Conservation (phyloP, 169 alveolate species). For the Sarcocystis neurona region DNA sequence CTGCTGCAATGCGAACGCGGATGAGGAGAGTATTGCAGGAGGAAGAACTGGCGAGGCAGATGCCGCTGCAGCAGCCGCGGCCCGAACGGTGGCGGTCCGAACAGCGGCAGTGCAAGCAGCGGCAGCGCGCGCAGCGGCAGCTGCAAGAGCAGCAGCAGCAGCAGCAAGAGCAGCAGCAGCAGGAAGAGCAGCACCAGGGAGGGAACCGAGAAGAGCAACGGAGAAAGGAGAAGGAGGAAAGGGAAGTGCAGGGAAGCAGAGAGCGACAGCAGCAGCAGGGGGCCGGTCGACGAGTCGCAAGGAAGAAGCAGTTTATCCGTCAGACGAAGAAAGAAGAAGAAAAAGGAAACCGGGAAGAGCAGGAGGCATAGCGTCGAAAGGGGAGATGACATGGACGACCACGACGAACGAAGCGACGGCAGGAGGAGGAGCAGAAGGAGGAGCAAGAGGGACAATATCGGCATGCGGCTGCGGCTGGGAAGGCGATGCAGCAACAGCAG, state of each 20-base stretch:
- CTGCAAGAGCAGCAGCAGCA: background rate
- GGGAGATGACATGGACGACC: too few relatives aligned
- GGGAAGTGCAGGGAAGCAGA: background rate
- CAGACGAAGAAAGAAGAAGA: background rate
- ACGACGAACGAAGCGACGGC: too few relatives aligned
- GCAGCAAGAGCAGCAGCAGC: conserved; percentile 28
- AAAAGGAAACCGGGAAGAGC: background rate
- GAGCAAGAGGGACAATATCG: too few relatives aligned
- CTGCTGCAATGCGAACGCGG: background rate
- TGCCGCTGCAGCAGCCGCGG: background rate
- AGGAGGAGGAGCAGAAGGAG: too few relatives aligned
- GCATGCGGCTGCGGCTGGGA: too few relatives aligned
- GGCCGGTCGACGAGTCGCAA: background rate
- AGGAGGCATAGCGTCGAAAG: too few relatives aligned
- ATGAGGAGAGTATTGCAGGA: background rate
- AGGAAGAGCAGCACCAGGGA: conserved; percentile 6
- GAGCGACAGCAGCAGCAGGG: background rate
- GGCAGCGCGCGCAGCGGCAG: background rate
- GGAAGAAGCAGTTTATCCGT: background rate
- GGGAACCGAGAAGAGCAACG: background rate
- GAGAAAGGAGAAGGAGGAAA: background rate
- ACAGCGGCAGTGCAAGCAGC: background rate
- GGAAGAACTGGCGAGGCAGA: background rate
- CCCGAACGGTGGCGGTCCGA: background rate
- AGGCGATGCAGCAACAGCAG: conserved; percentile 1